A percentile compares a stretch with the other conserved stretches of the same genome.
phyloP scores from a whole-genome alignment of 106 monocot species.

The Dendrobium nobile region DNA sequence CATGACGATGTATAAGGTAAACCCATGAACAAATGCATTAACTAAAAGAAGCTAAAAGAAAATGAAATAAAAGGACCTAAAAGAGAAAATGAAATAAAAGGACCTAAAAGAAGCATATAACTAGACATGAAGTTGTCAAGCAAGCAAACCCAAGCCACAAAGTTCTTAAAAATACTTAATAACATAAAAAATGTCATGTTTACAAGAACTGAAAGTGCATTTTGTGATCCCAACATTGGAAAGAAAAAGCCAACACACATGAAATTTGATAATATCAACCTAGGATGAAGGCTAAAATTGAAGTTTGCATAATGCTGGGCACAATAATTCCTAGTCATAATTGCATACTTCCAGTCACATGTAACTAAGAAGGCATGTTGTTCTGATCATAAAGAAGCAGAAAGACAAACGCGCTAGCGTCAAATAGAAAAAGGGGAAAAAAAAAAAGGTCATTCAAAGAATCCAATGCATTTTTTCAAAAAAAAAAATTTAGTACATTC shows the following conservation, averaged over 20 bases:
- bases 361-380: not conserved
- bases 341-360: not conserved
- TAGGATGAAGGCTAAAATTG: not conserved
- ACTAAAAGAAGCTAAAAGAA: not conserved
- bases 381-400: not conserved
- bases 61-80: not conserved
- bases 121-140: not conserved
- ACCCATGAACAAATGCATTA: not conserved
- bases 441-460: not conserved
- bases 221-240: not conserved
- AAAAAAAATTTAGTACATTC: not conserved
- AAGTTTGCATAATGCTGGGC: not conserved
- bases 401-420: not conserved
- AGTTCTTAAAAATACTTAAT: not conserved
- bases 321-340: not conserved
- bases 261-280: not conserved
- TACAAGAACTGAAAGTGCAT: not conserved
- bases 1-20: not conserved
- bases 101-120: not conserved
- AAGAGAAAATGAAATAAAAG: not conserved
- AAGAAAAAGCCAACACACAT: not conserved
- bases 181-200: not conserved
- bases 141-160: not conserved
- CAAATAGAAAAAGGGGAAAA: not conserved
- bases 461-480: not conserved